Evolutionary conservation across 2,329 filamentous ascomycete species (phyloP).

Genomic region (Cadophora malorum): DNA sequence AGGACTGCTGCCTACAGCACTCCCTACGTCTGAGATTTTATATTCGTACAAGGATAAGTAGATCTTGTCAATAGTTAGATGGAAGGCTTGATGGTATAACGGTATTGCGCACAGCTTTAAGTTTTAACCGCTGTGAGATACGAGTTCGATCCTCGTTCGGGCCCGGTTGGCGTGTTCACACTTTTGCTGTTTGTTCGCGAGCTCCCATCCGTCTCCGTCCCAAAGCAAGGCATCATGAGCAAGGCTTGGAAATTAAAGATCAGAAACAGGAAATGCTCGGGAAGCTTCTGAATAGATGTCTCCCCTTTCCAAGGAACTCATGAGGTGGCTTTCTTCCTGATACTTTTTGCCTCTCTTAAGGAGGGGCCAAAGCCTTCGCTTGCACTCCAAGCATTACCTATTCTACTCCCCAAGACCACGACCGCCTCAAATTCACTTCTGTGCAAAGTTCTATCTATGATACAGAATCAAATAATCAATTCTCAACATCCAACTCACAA

Average conservation of each 20-base stretch:
- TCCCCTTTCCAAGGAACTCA: no score
- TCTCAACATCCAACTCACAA: neutral
- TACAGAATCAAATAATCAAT: neutral
- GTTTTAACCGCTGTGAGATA: neutral
- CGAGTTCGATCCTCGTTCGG: constrained; percentile 2
- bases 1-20: neutral
- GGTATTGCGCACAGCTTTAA: neutral
- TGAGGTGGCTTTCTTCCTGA: no score
- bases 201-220: no score
- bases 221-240: no score
- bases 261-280: no score
- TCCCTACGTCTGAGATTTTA: neutral
- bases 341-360: no score
- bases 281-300: no score
- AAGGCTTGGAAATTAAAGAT: no score
- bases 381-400: no score
- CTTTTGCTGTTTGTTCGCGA: neutral
- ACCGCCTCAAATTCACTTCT: neutral
- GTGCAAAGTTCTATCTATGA: neutral
- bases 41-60: neutral
- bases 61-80: neutral
- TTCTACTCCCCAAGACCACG: no score
- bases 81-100: constrained; percentile 1
- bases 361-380: no score
- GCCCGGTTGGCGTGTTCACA: neutral